Evolutionary conservation across 2,329 filamentous ascomycete genomes (phyloP).

Genomic region (Neopestalotiopsis sp.): DNA sequence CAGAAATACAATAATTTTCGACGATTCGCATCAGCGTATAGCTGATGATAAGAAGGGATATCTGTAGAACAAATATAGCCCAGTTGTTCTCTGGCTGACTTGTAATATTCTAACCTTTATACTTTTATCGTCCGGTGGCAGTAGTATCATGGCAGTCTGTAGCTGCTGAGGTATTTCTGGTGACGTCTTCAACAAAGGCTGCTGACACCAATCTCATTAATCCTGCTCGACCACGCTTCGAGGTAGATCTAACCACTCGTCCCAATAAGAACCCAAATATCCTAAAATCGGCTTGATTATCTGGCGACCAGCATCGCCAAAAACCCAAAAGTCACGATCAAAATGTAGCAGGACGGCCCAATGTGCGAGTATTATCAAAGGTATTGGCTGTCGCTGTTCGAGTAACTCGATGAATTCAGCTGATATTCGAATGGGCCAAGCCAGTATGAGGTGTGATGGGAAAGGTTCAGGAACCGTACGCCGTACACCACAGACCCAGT

Average conservation of each 20-base stretch:
- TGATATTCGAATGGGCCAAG: slow-evolving; percentile 7
- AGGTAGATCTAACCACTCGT: background rate
- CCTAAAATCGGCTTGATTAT: background rate
- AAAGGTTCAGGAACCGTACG: background rate
- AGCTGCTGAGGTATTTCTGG: too few relatives aligned
- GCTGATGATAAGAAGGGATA: too few relatives aligned
- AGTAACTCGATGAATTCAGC: slow-evolving; percentile 31
- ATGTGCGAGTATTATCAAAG: slow-evolving; percentile 33
- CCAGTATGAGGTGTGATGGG: background rate
- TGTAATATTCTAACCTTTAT: too few relatives aligned
- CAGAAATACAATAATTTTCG: too few relatives aligned
- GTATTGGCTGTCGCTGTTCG: slow-evolving; percentile 27
- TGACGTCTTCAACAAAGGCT: too few relatives aligned
- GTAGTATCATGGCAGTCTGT: too few relatives aligned
- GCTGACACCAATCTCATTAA: too few relatives aligned
- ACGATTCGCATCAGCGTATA: too few relatives aligned
- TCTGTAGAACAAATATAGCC: too few relatives aligned
- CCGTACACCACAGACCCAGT: background rate
- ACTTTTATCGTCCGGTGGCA: too few relatives aligned
- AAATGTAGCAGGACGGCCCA: slow-evolving; percentile 35
- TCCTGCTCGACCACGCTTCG: too few relatives aligned
- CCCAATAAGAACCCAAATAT: background rate
- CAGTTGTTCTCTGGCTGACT: too few relatives aligned
- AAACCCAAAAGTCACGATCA: slow-evolving; percentile 33
- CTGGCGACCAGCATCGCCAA: slow-evolving; percentile 22